A percentile compares a stretch with the other conserved stretches of the same genome.
These are phyloP conservation scores for Haplosporangium gracile DNA, from an alignment of 192 early-diverging fungal genomes.

Conservation along the genomic window DNA sequence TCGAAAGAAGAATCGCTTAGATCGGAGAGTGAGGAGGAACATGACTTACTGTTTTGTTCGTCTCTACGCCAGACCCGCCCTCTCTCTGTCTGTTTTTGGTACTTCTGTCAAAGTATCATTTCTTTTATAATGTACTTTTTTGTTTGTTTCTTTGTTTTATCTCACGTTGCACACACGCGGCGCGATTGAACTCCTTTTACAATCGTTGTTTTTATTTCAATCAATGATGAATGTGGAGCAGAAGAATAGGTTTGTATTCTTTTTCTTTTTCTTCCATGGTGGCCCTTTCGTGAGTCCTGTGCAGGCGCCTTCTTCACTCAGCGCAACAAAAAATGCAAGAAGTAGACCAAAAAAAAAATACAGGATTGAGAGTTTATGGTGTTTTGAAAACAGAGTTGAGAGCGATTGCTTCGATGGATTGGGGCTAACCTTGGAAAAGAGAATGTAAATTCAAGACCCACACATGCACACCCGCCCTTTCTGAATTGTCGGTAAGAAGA, in stretches of 20 bases:
- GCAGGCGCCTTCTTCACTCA: not conserved
- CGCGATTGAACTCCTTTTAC: not conserved
- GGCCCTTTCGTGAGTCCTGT: not conserved
- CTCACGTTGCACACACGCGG: conserved; percentile 19
- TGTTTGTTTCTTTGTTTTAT: conserved; percentile 8
- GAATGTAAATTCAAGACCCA: not conserved
- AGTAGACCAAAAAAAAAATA: not conserved
- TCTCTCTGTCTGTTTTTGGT: not conserved
- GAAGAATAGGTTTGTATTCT: not conserved
- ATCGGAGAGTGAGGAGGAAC: not conserved
- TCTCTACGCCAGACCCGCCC: not conserved
- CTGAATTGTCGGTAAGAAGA: not conserved
- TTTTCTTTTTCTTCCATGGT: not conserved
- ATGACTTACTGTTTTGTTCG: not conserved
- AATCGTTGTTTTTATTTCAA: not conserved
- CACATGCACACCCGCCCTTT: not conserved
- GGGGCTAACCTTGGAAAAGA: not conserved
- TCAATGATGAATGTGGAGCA: not conserved
- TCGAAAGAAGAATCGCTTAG: not conserved
- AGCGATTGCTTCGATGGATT: not conserved
- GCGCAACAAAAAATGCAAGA: not conserved
- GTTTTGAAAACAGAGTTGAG: not conserved
- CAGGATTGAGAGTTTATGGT: not conserved
- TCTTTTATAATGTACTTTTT: too few species aligned
- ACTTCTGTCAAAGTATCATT: not conserved